Evolutionary conservation across 164 flowering plant genomes (phyloP).

Genomic region (Magnolia sinica): DNA sequence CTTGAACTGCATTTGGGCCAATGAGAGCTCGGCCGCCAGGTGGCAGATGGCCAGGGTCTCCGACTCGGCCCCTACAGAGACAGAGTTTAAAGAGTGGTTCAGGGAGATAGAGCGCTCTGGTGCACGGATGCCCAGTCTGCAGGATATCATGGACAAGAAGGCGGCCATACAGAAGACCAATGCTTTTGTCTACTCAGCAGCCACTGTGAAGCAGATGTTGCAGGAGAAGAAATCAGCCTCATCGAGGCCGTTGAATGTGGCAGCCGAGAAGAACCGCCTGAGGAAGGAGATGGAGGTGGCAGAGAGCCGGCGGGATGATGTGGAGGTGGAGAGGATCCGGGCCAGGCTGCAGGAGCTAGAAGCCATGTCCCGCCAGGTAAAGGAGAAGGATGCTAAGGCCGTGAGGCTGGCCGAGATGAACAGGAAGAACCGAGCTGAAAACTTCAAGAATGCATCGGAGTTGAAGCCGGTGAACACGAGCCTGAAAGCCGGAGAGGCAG

Average conservation of each 20-base stretch:
- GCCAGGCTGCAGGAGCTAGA: constrained; percentile 69
- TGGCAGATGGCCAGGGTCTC: constrained; percentile 99
- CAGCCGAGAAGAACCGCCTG: constrained; percentile 83
- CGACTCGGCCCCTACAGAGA: constrained; percentile 67
- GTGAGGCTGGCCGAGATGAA: constrained; percentile 86
- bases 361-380: constrained; percentile 40
- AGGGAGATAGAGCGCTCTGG: constrained; percentile 74
- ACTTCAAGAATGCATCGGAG: constrained; percentile 87
- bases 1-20: constrained; percentile 78
- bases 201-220: constrained; percentile 90
- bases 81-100: constrained; percentile 78
- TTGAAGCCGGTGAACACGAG: constrained; percentile 54
- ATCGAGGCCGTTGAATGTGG: constrained; percentile 70
- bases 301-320: constrained; percentile 55
- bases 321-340: constrained; percentile 66
- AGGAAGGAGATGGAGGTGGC: constrained; percentile 80
- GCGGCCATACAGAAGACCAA: constrained; percentile 69
- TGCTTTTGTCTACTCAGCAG: constrained; percentile 78
- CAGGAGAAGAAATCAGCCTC: constrained; percentile 90
- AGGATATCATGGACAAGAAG: constrained; percentile 67
- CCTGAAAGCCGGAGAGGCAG: constrained; percentile 89
- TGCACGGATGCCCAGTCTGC: constrained; percentile 65
- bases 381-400: constrained; percentile 66
- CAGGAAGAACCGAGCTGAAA: constrained; percentile 76
- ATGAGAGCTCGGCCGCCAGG: constrained; percentile 80